These are phyloP conservation scores for Cladosporium sp. DNA, from an alignment of 2,329 filamentous ascomycete species.

Conservation along the genomic window DNA sequence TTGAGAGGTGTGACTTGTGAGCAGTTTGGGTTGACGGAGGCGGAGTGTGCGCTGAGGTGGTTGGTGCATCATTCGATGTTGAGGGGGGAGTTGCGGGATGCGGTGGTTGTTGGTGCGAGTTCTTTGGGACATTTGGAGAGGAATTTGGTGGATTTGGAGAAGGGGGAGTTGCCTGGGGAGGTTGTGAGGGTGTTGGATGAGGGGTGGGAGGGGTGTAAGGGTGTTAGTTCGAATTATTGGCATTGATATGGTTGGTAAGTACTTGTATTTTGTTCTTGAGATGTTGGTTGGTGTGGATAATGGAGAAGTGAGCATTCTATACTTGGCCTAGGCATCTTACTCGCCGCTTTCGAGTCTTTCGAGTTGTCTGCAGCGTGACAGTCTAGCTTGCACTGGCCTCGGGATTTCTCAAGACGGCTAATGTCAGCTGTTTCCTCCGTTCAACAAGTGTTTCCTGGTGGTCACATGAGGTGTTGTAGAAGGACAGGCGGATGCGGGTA, in stretches of 20 bases:
- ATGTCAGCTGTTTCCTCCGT: no score
- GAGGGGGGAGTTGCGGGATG: conserved; percentile 31
- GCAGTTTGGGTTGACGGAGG: conserved; percentile 36
- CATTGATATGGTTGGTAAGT: not conserved
- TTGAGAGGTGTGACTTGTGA: conserved; percentile 34
- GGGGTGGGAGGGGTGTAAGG: conserved; percentile 27
- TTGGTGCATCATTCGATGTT: conserved; percentile 39
- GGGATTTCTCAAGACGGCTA: no score
- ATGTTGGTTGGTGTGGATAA: no score
- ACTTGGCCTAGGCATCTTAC: no score
- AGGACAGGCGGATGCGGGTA: no score
- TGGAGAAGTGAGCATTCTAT: no score
- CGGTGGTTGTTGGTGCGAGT: conserved; percentile 37
- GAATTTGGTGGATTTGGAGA: conserved; percentile 36
- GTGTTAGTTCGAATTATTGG: conserved; percentile 1
- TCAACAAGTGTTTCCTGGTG: no score
- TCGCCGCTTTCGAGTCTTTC: no score
- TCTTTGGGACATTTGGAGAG: conserved; percentile 34
- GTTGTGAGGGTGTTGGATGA: conserved; percentile 36
- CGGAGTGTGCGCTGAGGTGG: conserved; percentile 45
- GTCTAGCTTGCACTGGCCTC: no score
- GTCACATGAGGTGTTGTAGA: no score
- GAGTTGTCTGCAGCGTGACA: no score
- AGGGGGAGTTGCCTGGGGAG: conserved; percentile 37
- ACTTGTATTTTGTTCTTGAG: no score